Evolutionary conservation across 345 rosid species (phyloP).

Genomic region (sweet orange (Citrus sinensis)): DVS_A1.0 CM039169.1:1096501-1097000

Average conservation of each 20-base stretch:
- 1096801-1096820: too few relatives aligned
- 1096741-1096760: constrained; percentile 20
- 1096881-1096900: too few relatives aligned
- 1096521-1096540: constrained; percentile 25
- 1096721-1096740: constrained; percentile 32
- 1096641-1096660: neutral
- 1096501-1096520: constrained; percentile 38
- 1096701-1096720: constrained; percentile 46
- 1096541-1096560: neutral
- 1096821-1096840: too few relatives aligned
- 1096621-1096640: constrained; percentile 4
- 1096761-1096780: neutral
- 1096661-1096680: constrained; percentile 23
- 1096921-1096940: too few relatives aligned
- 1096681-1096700: constrained; percentile 46
- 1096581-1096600: neutral
- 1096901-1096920: too few relatives aligned
- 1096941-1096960: constrained; percentile 7
- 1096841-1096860: too few relatives aligned
- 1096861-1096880: too few relatives aligned
- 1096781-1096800: too few relatives aligned
- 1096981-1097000: constrained; percentile 64
- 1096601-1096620: constrained; percentile 15
- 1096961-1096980: constrained; percentile 64
- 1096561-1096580: neutral